Evolutionary conservation across 2,329 filamentous ascomycete genomes (phyloP), one percentile per base, ranked within the genome.

Genomic region (Diaporthe australafricana): DNA sequence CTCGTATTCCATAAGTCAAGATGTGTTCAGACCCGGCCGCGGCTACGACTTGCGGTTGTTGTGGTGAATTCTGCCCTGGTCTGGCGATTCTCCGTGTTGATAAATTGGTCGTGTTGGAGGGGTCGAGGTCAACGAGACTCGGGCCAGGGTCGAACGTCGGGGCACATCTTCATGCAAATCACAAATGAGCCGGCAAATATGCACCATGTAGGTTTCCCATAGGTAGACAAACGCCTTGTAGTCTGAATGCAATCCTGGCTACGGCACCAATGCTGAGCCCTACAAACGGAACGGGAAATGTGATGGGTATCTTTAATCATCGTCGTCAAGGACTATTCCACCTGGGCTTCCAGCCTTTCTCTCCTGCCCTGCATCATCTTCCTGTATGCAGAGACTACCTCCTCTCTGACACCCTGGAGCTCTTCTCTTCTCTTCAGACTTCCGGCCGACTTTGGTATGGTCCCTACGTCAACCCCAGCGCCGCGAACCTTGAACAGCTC

Each of bases 371-470:
- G 86, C 90, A 94, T 94, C 84, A 94, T 84, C 75, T 87, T 87
- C 73, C 93, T 85, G 80, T 96, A 96, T 53, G 89, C 87, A 75
- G 93, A 91, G 70, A 96, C 90, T n/a, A 95, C 90, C 69, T 88
- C 90, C 79, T 87, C 87, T 75, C 93, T 86, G 76, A 92, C 90
- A 63, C 84, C 88, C n/a, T 91, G 90, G 71, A 96, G 79, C 82
- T 94, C 92, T 78, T 94, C 93, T 81, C 92, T 87, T 79, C 90
- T 87, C 78, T 91, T 88, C 82, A 95, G 83, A 84, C 92, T 94
- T 17, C 92, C 93, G 47, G 89, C 91, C 3, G 87, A 83, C 76
- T 90, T 90, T 11, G 93, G 93, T 53, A 95, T 88, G 79, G 93
- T 90, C 1, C 86, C 89, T 30, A 93, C 91, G 72, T 92, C 87